These are phyloP conservation scores for Phanerochaete carnosa DNA, from an alignment of 768 basidiomycete species.

Conservation along the genomic window DNA sequence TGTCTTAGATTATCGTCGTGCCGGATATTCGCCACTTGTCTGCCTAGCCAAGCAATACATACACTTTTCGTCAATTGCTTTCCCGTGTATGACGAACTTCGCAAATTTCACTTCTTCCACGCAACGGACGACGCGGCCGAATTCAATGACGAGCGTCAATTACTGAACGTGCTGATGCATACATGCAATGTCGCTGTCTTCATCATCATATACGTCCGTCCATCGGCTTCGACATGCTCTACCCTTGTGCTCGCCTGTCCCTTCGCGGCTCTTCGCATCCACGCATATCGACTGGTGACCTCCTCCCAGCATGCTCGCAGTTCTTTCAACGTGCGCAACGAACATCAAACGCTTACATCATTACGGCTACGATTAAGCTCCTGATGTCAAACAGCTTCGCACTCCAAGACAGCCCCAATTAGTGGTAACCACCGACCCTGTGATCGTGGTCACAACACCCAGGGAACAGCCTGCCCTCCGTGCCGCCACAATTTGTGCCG, in stretches of 20 bases:
- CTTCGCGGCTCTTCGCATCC: neutral
- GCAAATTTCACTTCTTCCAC: no score
- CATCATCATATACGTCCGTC: neutral
- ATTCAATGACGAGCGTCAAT: neutral
- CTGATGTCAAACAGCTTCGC: neutral
- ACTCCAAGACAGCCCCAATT: neutral
- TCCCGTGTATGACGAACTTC: neutral
- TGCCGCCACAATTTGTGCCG: neutral
- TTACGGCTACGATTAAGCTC: neutral
- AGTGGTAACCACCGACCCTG: neutral
- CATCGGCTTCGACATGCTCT: neutral
- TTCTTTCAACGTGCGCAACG: neutral
- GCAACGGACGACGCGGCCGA: neutral
- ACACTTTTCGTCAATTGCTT: neutral
- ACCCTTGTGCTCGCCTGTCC: neutral
- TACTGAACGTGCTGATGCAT: no score
- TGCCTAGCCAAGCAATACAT: neutral
- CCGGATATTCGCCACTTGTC: neutral
- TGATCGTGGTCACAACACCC: constrained; percentile 1
- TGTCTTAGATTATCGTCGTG: neutral
- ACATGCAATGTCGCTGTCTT: neutral
- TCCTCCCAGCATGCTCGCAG: neutral
- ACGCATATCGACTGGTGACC: neutral
- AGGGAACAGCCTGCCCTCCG: neutral
- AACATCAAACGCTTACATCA: neutral